Evolutionary conservation across 2,329 filamentous ascomycete species (phyloP).

Genomic region (Paraphoma chrysanthemicola): DNA sequence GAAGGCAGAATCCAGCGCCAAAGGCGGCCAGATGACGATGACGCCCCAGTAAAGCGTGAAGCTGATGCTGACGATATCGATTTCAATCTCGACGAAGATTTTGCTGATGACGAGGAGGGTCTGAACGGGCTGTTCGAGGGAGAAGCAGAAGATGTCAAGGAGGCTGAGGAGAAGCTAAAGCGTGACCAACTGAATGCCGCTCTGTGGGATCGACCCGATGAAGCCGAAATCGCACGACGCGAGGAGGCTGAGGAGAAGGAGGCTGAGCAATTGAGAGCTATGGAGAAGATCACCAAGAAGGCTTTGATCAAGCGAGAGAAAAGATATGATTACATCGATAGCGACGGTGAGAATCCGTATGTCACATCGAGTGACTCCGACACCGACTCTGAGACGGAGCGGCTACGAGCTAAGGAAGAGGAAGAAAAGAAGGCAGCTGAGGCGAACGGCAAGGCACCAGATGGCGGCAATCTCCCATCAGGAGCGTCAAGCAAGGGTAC

Average conservation of each 20-base stretch:
- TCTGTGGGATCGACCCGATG: conserved; percentile 71
- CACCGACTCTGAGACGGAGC: conserved; percentile 68
- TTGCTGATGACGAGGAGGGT: conserved; percentile 83
- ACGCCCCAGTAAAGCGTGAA: conserved; percentile 55
- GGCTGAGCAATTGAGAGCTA: conserved; percentile 71
- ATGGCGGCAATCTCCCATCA: conserved; percentile 54
- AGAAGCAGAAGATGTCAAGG: conserved; percentile 64
- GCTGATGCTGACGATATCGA: conserved; percentile 71
- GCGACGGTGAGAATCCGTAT: conserved; percentile 65
- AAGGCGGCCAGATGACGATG: conserved; percentile 45
- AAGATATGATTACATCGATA: conserved; percentile 87
- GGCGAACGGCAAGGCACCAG: conserved; percentile 55
- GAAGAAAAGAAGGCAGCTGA: conserved; percentile 55
- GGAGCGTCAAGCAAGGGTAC: conserved; percentile 73
- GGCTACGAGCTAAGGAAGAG: conserved; percentile 65
- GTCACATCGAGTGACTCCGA: conserved; percentile 41
- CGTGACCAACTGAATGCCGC: conserved; percentile 86
- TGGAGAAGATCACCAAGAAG: conserved; percentile 81
- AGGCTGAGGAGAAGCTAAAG: conserved; percentile 70
- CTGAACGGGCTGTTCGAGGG: conserved; percentile 51
- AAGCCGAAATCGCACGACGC: conserved; percentile 66
- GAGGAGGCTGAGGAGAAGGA: conserved; percentile 72
- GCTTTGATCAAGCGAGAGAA: conserved; percentile 84
- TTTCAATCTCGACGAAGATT: conserved; percentile 71
- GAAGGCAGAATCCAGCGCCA: conserved; percentile 40